Base-by-base conservation (phyloP, 306 rosid genomes). In the Gastrolobium villosum region DNA sequence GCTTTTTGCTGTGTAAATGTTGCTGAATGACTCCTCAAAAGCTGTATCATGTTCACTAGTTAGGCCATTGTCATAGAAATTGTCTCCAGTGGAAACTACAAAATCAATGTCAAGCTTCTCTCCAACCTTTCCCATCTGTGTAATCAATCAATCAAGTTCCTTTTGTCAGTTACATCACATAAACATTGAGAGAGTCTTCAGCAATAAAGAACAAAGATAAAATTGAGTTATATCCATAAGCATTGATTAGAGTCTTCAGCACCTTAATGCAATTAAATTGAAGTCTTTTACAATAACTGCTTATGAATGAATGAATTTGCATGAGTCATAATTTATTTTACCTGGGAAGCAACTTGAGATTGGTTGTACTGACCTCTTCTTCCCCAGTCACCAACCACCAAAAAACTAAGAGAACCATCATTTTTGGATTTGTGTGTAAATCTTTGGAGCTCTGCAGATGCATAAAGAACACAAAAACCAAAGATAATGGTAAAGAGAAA, bases 371-470 rank as follows among this genome's bases (percentile, higher is more conserved):
- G 61, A 50, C 91, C 91, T 85, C 79, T 83, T 65, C 91, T 83
- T 74, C 91, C 91, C 91, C 91, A 88, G 6, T 88, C 91, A 50
- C 91, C 86, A 70, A 88, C 0, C 57, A 88, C 91, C 83, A 88
- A 83, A 76, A 88, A 85, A 83, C 66, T 83, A 59, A 88, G 87
- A 45, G 89, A 80, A 13, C 62, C 82, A 78, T 83, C 87, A 59
- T 4, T n/a, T 66, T 83, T 88, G 0, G 89, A 50, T 1, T 83
- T 40, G 15, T 80, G 87, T 14, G 44, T 5, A 65, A 85, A 85
- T 50, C 78, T 88, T 61, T 83, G 81, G 5, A 85, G 80, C 71
- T 85, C 84, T 40, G 86, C 86, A 59, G 81, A 80, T 70, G 81
- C 82, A 60, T 20, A 7, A 50, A 80, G 65, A 71, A 80, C 1